Percentiles rank a stretch among this genome's conserved stretches.
These are phyloP conservation scores for Yamadazyma paraphyllophila DNA, from an alignment of 805 yeast species.

Conservation along the genomic window DNA sequence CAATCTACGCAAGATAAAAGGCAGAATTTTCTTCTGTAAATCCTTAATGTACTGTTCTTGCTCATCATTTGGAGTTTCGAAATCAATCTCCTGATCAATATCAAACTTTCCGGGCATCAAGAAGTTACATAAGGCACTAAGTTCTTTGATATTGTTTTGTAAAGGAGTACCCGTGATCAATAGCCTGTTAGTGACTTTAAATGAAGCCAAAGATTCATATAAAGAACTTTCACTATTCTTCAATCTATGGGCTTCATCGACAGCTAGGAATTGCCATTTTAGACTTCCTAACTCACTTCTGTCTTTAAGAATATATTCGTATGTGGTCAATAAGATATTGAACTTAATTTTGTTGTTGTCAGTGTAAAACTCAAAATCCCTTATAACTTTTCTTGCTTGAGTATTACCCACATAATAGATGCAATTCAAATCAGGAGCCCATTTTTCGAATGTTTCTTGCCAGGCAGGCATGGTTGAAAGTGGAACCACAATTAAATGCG, in stretches of 20 bases:
- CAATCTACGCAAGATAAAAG: conserved; percentile 87
- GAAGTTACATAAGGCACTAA: conserved; percentile 92
- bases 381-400: conserved; percentile 73
- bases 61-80: conserved; percentile 80
- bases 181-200: conserved; percentile 79
- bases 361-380: conserved; percentile 79
- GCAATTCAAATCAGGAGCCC: conserved; percentile 97
- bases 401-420: conserved; percentile 92
- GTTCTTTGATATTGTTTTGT: conserved; percentile 91
- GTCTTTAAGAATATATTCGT: conserved; percentile 94
- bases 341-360: conserved; percentile 70
- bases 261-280: conserved; percentile 95
- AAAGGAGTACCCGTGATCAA: conserved; percentile 97
- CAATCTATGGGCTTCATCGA: conserved; percentile 96
- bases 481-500: conserved; percentile 95
- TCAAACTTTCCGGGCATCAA: conserved; percentile 91
- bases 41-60: conserved; percentile 89
- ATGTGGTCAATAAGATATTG: conserved; percentile 89
- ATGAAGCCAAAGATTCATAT: conserved; percentile 81
- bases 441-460: conserved; percentile 97
- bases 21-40: conserved; percentile 80
- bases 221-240: conserved; percentile 92
- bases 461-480: conserved; percentile 95
- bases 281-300: conserved; percentile 73
- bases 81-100: conserved; percentile 93